phyloP scores from a whole-genome alignment of 2,329 filamentous ascomycete genomes.

The Sodiomyces alkalinus region DNA sequence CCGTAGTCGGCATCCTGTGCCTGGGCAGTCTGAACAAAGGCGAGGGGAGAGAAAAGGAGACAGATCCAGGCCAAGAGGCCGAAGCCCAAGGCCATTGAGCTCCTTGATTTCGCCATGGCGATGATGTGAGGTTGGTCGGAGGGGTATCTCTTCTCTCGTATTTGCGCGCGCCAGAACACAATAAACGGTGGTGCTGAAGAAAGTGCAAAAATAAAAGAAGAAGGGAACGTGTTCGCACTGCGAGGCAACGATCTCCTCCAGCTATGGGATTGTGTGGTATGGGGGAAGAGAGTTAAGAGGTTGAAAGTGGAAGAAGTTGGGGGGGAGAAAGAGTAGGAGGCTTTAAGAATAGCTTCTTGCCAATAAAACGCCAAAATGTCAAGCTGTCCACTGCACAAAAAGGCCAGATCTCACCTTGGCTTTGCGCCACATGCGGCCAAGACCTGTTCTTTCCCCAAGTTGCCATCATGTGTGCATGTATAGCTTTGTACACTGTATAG shows the following conservation, averaged over 20 bases:
- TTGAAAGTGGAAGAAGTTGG: constrained; percentile 11
- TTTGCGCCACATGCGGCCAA: constrained; percentile 16
- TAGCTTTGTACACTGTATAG: too few species aligned
- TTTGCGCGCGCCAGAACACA: constrained; percentile 3
- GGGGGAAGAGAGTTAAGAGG: constrained; percentile 2
- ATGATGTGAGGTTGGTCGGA: constrained; percentile 1
- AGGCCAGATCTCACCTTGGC: constrained; percentile 32
- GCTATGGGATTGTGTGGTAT: constrained; percentile 5
- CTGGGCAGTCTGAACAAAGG: constrained; percentile 64
- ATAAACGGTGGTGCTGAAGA: constrained; percentile 1
- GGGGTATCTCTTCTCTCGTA: neutral
- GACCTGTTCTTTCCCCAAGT: too few species aligned
- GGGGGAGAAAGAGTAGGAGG: constrained; percentile 9
- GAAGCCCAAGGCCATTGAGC: constrained; percentile 63
- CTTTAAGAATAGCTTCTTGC: constrained; percentile 20
- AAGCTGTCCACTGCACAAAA: constrained; percentile 30
- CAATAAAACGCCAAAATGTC: constrained; percentile 23
- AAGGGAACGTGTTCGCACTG: neutral
- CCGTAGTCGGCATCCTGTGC: constrained; percentile 67
- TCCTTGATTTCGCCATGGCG: constrained; percentile 41
- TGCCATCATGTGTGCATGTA: too few species aligned
- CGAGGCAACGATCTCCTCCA: constrained; percentile 1
- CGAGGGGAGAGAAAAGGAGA: constrained; percentile 74
- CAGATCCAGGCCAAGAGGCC: constrained; percentile 85
- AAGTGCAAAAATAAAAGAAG: neutral